These are phyloP conservation scores for Agrocybe praecox DNA, from an alignment of 768 basidiomycete species.

Conservation along the genomic window DNA sequence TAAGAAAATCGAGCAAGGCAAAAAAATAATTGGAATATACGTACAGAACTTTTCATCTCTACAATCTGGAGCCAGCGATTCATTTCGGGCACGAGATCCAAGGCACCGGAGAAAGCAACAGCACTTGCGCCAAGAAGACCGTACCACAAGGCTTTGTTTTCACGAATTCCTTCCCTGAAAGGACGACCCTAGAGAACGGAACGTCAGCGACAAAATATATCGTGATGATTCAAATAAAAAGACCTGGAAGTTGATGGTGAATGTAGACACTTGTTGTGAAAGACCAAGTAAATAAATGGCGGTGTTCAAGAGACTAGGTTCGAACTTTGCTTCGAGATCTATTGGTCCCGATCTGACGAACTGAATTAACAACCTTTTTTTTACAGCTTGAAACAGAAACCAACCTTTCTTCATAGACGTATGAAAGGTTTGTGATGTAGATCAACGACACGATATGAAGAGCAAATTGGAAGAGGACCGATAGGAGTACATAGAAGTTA, in stretches of 20 bases:
- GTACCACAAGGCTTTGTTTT: slow-evolving; percentile 92
- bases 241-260: slow-evolving; percentile 97
- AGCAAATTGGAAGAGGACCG: slow-evolving; percentile 91
- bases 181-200: slow-evolving; percentile 71
- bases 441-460: slow-evolving; percentile 89
- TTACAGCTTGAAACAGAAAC: slow-evolving; percentile 26
- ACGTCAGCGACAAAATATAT: background rate
- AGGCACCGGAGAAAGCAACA: slow-evolving; percentile 93
- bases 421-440: slow-evolving; percentile 90
- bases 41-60: slow-evolving; percentile 76
- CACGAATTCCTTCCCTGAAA: slow-evolving; percentile 96
- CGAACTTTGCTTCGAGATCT: slow-evolving; percentile 96
- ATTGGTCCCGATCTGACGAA: slow-evolving; percentile 64
- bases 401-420: slow-evolving; percentile 69
- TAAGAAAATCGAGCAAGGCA: background rate
- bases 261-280: slow-evolving; percentile 98
- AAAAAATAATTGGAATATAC: slow-evolving; percentile 31
- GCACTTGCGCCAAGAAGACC: slow-evolving; percentile 87
- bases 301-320: slow-evolving; percentile 92
- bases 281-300: slow-evolving; percentile 95
- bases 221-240: background rate
- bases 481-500: slow-evolving; percentile 92
- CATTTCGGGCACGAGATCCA: slow-evolving; percentile 93
- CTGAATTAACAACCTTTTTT: slow-evolving; percentile 6
- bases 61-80: slow-evolving; percentile 98